Evolutionary conservation across 495 filamentous ascomycete genomes (phyloP), one percentile per base, ranked within the genome.

Genomic region (Cercophora scortea): DNA sequence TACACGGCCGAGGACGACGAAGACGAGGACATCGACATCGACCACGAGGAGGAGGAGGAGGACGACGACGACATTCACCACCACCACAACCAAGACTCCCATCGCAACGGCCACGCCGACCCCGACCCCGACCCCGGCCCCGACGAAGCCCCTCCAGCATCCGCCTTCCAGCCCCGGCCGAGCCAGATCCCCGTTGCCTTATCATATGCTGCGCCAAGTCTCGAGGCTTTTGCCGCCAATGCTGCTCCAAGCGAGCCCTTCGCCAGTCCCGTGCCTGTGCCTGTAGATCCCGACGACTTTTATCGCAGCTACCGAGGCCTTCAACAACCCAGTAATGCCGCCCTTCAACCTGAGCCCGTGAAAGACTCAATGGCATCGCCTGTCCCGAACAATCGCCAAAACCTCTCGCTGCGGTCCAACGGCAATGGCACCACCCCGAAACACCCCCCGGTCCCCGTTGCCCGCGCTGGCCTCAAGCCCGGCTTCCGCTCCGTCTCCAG

Each of bases 201-300:
- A 41, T 65, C 68, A 43, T 66, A 67, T 69, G 66, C 66, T 51
- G 61, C 71, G 32, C 58, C 64, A 41, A 70, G 69, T 57, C 60
- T 59, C 16, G 55, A 72, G 51, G 67, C 66, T 52, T 65, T 59
- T 55, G 63, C 69, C 58, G 62, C 57, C 59, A 64, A 55, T 61
- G 60, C 56, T 32, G 8, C 18, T 45, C 9, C 49, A 1, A 54
- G 58, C 46, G 52, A 58, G 45, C 61, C 38, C 61, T 47, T 60
- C 50, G 51, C 52, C 53, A 65, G 66, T 59, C 52, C 54, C 15
- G 47, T 63, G 40, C 58, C 62, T 61, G 57, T 52, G 54, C 46
- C 58, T 53, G 55, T 64, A 60, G 65, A 77, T 51, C 75, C 75
- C 36, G 76, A 73, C 70, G 69, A 78, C 49, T 81, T 78, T 59